These are phyloP conservation scores for Pseudogymnoascus sp. DNA, from an alignment of 2,329 filamentous ascomycete genomes.

Conservation along the genomic window DNA sequence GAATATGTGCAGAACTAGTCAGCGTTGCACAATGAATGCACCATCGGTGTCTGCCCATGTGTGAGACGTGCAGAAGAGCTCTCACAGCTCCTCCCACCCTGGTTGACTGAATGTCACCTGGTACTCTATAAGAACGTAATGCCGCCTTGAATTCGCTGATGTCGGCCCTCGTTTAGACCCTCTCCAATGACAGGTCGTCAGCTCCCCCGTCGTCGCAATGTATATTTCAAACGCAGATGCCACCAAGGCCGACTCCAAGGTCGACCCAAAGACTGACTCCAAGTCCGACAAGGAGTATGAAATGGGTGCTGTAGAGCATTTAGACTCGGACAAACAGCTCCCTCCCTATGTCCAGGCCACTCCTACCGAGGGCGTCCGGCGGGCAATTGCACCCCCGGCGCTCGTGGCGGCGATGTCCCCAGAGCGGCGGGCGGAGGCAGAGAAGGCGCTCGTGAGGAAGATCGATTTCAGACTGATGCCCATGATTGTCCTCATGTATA, in stretches of 20 bases:
- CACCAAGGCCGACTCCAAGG: background rate
- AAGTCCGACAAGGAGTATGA: background rate
- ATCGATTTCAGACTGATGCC: constrained; percentile 60
- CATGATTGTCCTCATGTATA: constrained; percentile 63
- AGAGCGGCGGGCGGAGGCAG: constrained; percentile 44
- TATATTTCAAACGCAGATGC: background rate
- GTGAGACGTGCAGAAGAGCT: background rate
- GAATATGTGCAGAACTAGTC: background rate
- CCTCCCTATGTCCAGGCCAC: background rate
- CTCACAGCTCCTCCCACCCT: background rate
- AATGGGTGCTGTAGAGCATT: background rate
- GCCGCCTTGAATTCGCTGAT: background rate
- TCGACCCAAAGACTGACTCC: background rate
- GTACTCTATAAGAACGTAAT: background rate
- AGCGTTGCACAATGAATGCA: background rate
- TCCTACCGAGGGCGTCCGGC: background rate
- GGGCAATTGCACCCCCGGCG: background rate
- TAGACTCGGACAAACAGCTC: background rate
- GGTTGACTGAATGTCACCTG: background rate
- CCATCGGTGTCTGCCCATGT: background rate
- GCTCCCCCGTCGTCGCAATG: background rate
- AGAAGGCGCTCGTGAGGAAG: constrained; percentile 53
- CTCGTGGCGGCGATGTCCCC: constrained; percentile 32
- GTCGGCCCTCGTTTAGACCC: background rate
- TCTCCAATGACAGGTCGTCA: background rate